Conservation (phyloP, 2,329 filamentous ascomycete genomes). For the Diplodia intermedia region DNA sequence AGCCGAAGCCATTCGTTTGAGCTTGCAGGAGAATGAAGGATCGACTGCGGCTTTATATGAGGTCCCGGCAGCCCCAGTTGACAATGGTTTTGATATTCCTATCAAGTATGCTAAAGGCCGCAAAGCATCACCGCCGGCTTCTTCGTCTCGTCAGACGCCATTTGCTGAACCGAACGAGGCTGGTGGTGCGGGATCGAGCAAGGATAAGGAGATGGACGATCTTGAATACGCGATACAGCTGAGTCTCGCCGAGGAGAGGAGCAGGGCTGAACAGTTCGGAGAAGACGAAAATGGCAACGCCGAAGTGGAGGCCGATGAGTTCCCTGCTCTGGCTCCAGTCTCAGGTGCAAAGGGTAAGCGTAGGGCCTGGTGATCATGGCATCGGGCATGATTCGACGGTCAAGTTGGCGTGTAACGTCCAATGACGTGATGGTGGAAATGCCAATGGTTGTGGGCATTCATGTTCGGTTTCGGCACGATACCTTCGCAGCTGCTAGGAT, state of each 20-base stretch:
- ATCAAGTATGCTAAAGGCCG: conserved; percentile 54
- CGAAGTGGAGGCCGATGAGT: conserved; percentile 22
- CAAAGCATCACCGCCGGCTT: conserved; percentile 25
- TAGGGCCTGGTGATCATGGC: conserved; percentile 21
- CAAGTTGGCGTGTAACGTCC: background rate
- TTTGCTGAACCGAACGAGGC: conserved; percentile 39
- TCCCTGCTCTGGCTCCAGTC: conserved; percentile 24
- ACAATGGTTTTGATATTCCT: conserved; percentile 51
- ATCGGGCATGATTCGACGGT: background rate
- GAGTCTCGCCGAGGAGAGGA: conserved; percentile 66
- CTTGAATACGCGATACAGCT: conserved; percentile 68
- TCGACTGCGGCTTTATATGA: conserved; percentile 28
- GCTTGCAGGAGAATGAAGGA: conserved; percentile 42
- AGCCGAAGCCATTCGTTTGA: conserved; percentile 67
- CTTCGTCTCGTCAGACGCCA: conserved; percentile 34
- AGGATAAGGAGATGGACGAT: conserved; percentile 59
- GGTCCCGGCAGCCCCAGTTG: conserved; percentile 21
- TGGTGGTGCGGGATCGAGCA: conserved; percentile 50
- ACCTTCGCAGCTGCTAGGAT: background rate
- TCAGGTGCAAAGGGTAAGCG: conserved; percentile 27
- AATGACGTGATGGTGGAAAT: background rate
- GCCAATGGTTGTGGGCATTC: background rate
- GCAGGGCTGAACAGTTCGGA: conserved; percentile 45
- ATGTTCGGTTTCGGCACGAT: background rate
- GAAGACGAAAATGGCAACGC: conserved; percentile 12